Percentiles rank a stretch among this genome's conserved stretches.
phyloP scores from a whole-genome alignment of 1,139 yeast genomes.

The Arxiozyma bovina region DNA sequence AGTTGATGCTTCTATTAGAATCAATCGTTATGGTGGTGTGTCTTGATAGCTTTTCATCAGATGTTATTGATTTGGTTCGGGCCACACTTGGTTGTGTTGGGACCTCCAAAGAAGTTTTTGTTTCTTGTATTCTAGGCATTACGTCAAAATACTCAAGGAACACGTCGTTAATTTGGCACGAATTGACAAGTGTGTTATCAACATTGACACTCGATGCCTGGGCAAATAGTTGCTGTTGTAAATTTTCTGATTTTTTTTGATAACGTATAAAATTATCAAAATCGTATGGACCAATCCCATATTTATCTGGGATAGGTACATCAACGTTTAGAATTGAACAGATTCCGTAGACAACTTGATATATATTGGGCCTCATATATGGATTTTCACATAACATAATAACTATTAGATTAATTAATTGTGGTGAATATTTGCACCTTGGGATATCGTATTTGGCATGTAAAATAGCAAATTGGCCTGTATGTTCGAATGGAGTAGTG shows the following conservation, averaged over 20 bases:
- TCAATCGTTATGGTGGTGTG: constrained; percentile 6
- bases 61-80: constrained; percentile 7
- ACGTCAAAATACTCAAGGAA: constrained; percentile 25
- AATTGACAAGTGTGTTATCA: constrained; percentile 15
- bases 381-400: constrained; percentile 77
- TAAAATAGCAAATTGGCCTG: constrained; percentile 61
- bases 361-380: constrained; percentile 75
- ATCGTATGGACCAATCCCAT: constrained; percentile 33
- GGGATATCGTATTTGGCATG: constrained; percentile 58
- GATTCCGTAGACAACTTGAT: constrained; percentile 66
- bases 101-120: neutral
- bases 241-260: constrained; percentile 29
- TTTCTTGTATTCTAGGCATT: constrained; percentile 19
- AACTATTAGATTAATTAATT: constrained; percentile 60
- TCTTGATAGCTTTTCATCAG: constrained; percentile 11
- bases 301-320: constrained; percentile 43
- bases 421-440: constrained; percentile 41
- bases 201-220: constrained; percentile 7
- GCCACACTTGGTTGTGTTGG: neutral
- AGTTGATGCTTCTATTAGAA: constrained; percentile 1
- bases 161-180: constrained; percentile 17
- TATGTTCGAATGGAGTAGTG: constrained; percentile 87
- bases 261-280: constrained; percentile 31
- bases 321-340: constrained; percentile 47
- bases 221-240: constrained; percentile 24